These are phyloP conservation scores for Cystobasidiaceae sp. DNA, from an alignment of 1,284 basidiomycete species.

Conservation along the genomic window DNA sequence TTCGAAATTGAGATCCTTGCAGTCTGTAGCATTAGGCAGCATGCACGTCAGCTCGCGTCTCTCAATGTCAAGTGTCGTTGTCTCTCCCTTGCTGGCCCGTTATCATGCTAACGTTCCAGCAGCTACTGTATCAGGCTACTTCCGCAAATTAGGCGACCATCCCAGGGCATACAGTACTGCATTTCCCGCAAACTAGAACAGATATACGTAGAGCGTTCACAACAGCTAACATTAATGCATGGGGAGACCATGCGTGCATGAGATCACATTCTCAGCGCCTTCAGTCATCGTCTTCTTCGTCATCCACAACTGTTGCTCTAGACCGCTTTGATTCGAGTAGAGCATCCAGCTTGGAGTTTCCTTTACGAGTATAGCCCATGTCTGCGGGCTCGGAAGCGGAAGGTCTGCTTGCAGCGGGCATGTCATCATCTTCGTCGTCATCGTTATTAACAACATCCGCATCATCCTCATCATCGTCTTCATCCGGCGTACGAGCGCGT, in stretches of 20 bases:
- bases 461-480: slow-evolving; percentile 18
- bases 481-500: background rate
- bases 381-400: background rate
- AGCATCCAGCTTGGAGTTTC: slow-evolving; percentile 13
- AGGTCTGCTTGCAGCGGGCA: background rate
- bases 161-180: too few species aligned
- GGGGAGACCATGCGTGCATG: too few species aligned
- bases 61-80: too few species aligned
- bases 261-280: too few species aligned
- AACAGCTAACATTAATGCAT: background rate
- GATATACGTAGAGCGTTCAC: background rate
- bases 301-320: slow-evolving; percentile 8
- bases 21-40: too few species aligned
- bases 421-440: slow-evolving; percentile 10
- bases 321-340: slow-evolving; percentile 5
- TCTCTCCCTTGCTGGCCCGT: too few species aligned
- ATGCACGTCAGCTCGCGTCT: too few species aligned
- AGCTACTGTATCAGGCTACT: too few species aligned
- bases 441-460: slow-evolving; percentile 1
- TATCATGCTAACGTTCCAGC: too few species aligned
- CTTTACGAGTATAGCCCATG: slow-evolving; percentile 7
- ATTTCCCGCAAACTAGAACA: too few species aligned
- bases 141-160: too few species aligned
- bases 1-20: too few species aligned
- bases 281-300: slow-evolving; percentile 18